Base-by-base conservation (phyloP, 2,329 filamentous ascomycete genomes). In the Pseudogymnoascus sp. region DNA sequence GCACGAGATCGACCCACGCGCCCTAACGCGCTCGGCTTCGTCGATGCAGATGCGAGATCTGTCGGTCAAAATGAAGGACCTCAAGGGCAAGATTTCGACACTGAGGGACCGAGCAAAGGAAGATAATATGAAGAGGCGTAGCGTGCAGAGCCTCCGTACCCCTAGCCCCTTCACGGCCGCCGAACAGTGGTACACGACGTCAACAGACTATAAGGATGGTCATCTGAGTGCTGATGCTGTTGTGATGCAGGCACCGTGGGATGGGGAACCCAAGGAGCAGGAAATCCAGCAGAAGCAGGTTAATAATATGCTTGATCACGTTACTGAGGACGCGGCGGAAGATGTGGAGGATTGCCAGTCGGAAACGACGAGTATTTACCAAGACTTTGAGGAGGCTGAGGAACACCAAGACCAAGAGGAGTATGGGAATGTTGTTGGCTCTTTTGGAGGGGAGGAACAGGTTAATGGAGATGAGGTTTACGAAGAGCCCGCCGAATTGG, bases 51-150 rank as follows among this genome's bases (percentile, higher is more conserved):
- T 84, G 56, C 81, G 81, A 23, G 84, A 86, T 70, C 76, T 90
- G 46, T 82, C 83, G 36, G 82, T 86, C 67, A 86, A 90, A 72
- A 86, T 90, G 83, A 82, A 84, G 62, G 86, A 85, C 64, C 75
- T 90, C 38, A 87, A 87, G 69, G 85, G 84, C 65, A 85, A 86
- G 65, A 86, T 90, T 38, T 88, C 86, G 4, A 83, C 79, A n/a
- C 73, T 90, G 38, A 84, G 85, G 69, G 82, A 86, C 66, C 82
- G 83, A 64, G 83, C 85, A 8, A 80, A 85, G 61, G 85, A 88
- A 68, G 88, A 90, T 66, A 84, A 79, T 63, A 75, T 89, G 68
- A 80, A 82, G 65, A 79, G 88, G 62, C 80, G 82, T 61, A 89
- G 86, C 72, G 72, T 87, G 60, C 82, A 86, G 67, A 87, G 79